Evolutionary conservation across 2,329 filamentous ascomycete species (phyloP).

Genomic region (Fusarium sp.): DNA sequence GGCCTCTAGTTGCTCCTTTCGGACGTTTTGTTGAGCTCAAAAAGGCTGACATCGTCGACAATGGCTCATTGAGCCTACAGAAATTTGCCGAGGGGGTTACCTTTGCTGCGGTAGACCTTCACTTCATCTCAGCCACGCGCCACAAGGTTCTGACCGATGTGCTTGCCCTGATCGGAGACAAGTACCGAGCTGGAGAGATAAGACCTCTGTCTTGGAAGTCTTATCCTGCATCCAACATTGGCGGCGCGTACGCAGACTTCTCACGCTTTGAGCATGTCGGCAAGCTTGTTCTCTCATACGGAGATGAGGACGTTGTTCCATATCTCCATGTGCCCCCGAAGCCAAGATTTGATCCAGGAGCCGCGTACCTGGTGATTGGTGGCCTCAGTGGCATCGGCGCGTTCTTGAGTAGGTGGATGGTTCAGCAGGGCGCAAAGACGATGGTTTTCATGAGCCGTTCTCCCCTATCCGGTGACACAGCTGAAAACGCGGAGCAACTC

Average conservation of each 20-base stretch:
- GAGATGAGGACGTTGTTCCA: background rate
- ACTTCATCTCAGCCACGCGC: constrained; percentile 3
- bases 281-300: background rate
- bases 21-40: constrained; percentile 54
- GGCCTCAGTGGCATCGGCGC: background rate
- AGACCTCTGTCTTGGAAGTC: background rate
- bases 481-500: background rate
- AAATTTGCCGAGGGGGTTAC: constrained; percentile 46
- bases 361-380: background rate
- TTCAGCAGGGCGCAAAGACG: background rate
- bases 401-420: background rate
- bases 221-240: background rate
- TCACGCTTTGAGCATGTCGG: background rate
- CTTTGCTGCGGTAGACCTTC: constrained; percentile 17
- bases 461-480: background rate
- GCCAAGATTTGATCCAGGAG: background rate
- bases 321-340: background rate
- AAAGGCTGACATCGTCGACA: constrained; percentile 47
- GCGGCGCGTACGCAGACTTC: constrained; percentile 1
- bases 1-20: constrained; percentile 50
- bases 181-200: background rate
- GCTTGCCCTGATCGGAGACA: background rate
- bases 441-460: background rate
- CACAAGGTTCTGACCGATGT: background rate
- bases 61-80: constrained; percentile 46